Evolutionary conservation across 164 flowering plant species (phyloP).

Genomic region (Tinospora cordifolia): DNA sequence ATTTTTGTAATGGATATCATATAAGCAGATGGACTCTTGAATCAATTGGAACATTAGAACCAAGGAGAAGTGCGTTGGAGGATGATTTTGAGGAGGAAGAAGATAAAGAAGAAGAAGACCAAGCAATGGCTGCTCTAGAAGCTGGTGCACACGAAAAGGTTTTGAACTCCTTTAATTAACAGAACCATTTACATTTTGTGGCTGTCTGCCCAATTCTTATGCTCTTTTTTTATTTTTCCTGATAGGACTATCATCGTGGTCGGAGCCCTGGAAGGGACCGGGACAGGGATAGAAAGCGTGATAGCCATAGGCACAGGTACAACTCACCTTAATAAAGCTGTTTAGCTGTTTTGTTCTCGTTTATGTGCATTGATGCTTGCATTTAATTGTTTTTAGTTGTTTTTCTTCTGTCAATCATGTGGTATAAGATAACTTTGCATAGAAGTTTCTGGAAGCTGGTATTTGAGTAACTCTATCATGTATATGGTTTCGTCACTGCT

Average conservation of each 20-base stretch:
- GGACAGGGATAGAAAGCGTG: constrained; percentile 81
- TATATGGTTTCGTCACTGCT: constrained; percentile 17
- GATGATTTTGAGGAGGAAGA: constrained; percentile 99
- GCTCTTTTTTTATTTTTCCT: not conserved
- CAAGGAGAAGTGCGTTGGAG: constrained; percentile 93
- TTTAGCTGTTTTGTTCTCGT: not conserved
- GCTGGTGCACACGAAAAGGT: constrained; percentile 62
- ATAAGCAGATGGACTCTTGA: constrained; percentile 77
- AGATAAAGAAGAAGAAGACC: constrained; percentile 87
- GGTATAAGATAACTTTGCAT: not conserved
- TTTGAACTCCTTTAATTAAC: not conserved
- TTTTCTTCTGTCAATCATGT: not conserved
- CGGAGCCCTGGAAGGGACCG: constrained; percentile 81
- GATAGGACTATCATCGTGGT: constrained; percentile 71
- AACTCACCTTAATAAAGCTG: constrained; percentile 24
- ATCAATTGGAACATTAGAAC: constrained; percentile 56
- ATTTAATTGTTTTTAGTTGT: not conserved
- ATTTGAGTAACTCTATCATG: not conserved
- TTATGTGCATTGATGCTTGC: not conserved
- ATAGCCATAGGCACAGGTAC: constrained; percentile 82
- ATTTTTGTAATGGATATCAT: constrained; percentile 5
- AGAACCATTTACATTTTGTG: not conserved
- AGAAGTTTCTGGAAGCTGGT: constrained; percentile 15
- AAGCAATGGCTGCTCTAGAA: constrained; percentile 43
- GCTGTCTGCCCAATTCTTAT: not conserved